A percentile compares a stretch with the other conserved stretches of the same genome.
Conservation (phyloP, 2,329 filamentous ascomycete species). For the Talaromyces sp. region DNA sequence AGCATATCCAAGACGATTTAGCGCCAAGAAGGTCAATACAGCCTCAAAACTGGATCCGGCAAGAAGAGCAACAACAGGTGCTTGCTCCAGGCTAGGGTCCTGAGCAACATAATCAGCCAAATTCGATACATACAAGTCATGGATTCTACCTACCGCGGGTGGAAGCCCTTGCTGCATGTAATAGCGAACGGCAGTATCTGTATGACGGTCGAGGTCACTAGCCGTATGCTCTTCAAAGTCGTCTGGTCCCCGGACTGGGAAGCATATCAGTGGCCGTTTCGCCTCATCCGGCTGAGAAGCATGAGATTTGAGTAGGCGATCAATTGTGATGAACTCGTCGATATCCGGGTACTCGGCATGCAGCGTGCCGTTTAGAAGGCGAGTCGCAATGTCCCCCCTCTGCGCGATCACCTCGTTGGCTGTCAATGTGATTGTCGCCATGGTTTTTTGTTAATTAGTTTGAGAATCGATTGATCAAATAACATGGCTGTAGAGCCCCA, state of each 20-base stretch:
- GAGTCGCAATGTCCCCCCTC: neutral
- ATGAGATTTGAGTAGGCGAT: neutral
- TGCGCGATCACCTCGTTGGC: neutral
- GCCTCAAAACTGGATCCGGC: neutral
- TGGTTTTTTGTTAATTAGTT: neutral
- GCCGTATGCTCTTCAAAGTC: constrained; percentile 26
- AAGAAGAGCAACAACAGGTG: constrained; percentile 5
- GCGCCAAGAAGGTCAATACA: constrained; percentile 1
- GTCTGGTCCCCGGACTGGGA: neutral
- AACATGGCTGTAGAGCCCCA: neutral
- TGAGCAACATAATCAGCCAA: neutral
- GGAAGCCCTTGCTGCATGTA: constrained; percentile 17
- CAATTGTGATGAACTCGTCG: neutral
- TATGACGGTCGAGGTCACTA: constrained; percentile 23
- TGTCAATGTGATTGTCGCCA: neutral
- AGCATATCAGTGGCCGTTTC: neutral
- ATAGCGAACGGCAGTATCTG: constrained; percentile 20
- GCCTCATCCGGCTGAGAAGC: neutral
- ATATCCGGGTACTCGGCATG: neutral
- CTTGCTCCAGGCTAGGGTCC: neutral
- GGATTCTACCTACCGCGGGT: constrained; percentile 1
- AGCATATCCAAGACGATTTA: constrained; percentile 1
- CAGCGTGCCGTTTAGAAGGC: neutral
- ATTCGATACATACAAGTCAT: neutral
- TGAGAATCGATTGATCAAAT: neutral